phyloP scores from a whole-genome alignment of 768 basidiomycete species.

The Kwoniella bestiolae region DNA sequence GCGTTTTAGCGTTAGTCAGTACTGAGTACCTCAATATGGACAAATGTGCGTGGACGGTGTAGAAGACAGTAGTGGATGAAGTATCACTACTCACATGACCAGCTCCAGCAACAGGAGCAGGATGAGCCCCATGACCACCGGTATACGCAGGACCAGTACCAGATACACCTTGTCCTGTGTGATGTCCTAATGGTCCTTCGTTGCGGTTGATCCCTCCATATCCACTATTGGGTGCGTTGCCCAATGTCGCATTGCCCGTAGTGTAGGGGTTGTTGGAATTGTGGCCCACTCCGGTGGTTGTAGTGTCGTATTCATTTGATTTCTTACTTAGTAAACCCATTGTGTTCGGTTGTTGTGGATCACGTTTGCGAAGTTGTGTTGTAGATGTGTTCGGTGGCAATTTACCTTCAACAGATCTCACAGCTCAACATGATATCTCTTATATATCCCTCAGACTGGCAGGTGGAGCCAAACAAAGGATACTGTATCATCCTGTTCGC shows the following conservation, averaged over 20 bases:
- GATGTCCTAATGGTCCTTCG: neutral
- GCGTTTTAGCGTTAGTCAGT: too few relatives aligned
- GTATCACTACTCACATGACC: constrained; percentile 15
- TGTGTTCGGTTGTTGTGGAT: neutral
- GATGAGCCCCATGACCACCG: neutral
- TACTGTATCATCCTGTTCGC: too few relatives aligned
- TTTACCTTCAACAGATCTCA: neutral
- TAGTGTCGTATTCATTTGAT: constrained; percentile 11
- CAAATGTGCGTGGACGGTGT: too few relatives aligned
- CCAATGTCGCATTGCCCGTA: constrained; percentile 6
- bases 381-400: neutral
- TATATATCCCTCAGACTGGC: neutral
- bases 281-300: neutral
- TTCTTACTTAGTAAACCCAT: constrained; percentile 14
- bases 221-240: neutral
- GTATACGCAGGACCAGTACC: constrained; percentile 2
- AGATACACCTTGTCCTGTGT: constrained; percentile 5
- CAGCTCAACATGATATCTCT: too few relatives aligned
- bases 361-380: neutral
- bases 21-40: too few relatives aligned
- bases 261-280: constrained; percentile 9
- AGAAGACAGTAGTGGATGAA: too few relatives aligned
- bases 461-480: too few relatives aligned
- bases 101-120: constrained; percentile 2
- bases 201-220: constrained; percentile 6